Base-by-base conservation (phyloP, 2,329 filamentous ascomycete genomes). In the Stemphylium lycopersici region DNA sequence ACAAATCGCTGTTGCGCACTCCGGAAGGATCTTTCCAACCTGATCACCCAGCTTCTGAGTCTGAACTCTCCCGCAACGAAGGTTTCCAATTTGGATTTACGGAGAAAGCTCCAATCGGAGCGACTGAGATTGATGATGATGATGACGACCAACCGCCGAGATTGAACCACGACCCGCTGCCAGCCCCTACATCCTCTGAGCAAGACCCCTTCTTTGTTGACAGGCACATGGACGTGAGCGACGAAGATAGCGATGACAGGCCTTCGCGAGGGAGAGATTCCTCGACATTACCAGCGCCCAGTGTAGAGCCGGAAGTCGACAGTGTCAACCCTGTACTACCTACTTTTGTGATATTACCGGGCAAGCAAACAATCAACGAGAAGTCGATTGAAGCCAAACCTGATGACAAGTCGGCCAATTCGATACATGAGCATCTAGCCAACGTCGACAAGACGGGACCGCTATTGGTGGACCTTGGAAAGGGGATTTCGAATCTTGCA, bases 251-350 rank as follows among this genome's bases (percentile, higher is more conserved):
- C 16, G 63, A 59, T 39, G 58, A 57, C 18, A 41, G 42, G 13
- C 44, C 37, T 20, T 33, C 50, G 29, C 42, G 43, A 34, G 41
- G 47, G 26, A 50, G 55, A 15, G 18, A 46, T 4, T 32, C 48
- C 10, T 44, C 40, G 48, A 24, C 50, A 13, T 42, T 56, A 38
- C 45, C 36, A 29, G 38, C 44, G 20, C 52, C 46, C 33, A 54
- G 52, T 37, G 42, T 50, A 29, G 44, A 38, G n/a, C 22, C 16
- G 38, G 45, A 22, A 15, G 34, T 42, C n/a, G 58, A 55, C 15
- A 63, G 66, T 53, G 48, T 71, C 31, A 72, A 63, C 39, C 68
- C 69, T n/a, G 57, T 70, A 39, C 39, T 67, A 22, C 39, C 52
- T 15, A 59, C 67, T 31, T 49, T 57, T 3, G 52, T 48, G 13